Base-by-base conservation (phyloP, 163 green algal genomes). In the Prototheca cutis region DNA sequence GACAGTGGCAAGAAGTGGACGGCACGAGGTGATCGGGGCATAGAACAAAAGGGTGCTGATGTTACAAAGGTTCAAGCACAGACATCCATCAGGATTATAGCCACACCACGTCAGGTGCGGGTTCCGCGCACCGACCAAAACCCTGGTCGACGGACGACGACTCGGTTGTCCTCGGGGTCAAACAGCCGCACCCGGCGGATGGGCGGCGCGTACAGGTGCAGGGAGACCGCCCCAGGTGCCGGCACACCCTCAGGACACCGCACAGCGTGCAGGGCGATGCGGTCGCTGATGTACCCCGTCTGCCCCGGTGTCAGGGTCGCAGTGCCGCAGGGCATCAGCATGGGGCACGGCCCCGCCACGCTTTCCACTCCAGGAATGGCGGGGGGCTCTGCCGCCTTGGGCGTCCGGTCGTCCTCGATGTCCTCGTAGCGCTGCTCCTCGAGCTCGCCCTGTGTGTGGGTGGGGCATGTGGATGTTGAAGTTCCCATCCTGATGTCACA, bases 201-300 rank as follows among this genome's bases (percentile, higher is more conserved):
- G 61, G 72, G 72, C 4, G 70, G 70, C 0, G 49, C 36, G 47
- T 75, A 79, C 27, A 73, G 40, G 70, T 79, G 72, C 48, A 79
- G 55, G 29, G 63, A 71, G 10, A 79, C 69, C 6, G 58, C 45
- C 24, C 69, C 72, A 47, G 48, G 32, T 31, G 48, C 40, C 0
- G 55, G 40, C 10, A 4, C 42, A 15, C n/a, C 40, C 17, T 49
- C 48, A 5, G 53, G 40, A 21, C 53, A 66, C 4, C 69, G 45
- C 31, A 79, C 63, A 4, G 42, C 54, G 51, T 79, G 72, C 40
- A 79, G 61, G 10, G 53, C 70, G 27, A 72, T 28, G 23, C 30
- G 17, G 56, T 79, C 72, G 59, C 66, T 75, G 64, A 79, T 79
- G 65, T 79, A 79, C 2, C 56, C 66, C 7, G 53, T 70, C 15